These are phyloP conservation scores for Coemansia sp. DNA, from an alignment of 192 early-diverging fungal genomes.

Conservation along the genomic window DNA sequence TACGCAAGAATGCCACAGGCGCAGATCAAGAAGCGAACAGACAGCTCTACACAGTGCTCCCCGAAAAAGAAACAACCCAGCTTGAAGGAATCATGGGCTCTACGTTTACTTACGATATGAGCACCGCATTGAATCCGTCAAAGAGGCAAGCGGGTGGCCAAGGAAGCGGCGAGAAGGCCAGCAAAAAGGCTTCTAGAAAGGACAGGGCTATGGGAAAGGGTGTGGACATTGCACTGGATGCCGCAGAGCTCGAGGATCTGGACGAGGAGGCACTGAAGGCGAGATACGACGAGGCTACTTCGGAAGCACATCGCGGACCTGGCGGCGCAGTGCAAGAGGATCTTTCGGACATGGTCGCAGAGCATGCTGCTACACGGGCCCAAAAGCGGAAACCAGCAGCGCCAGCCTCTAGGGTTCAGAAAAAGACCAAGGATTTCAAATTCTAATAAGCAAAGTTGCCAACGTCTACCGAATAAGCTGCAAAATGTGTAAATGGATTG, in stretches of 20 bases:
- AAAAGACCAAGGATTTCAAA: constrained; percentile 51
- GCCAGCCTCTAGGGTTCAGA: constrained; percentile 45
- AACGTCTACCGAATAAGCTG: not conserved
- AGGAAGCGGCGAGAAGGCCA: not conserved
- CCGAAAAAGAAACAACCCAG: constrained; percentile 64
- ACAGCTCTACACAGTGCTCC: constrained; percentile 83
- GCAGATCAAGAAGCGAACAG: constrained; percentile 45
- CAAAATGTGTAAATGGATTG: not conserved
- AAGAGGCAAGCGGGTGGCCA: constrained; percentile 32
- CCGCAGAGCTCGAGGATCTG: constrained; percentile 80
- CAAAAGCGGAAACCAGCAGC: constrained; percentile 69
- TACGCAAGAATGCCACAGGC: constrained; percentile 71
- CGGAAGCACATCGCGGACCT: constrained; percentile 31
- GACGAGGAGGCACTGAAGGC: constrained; percentile 73
- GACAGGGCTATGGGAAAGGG: constrained; percentile 60
- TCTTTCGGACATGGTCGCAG: constrained; percentile 84
- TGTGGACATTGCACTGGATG: constrained; percentile 86
- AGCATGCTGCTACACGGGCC: constrained; percentile 70
- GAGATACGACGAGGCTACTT: constrained; percentile 73
- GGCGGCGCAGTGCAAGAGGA: constrained; percentile 62
- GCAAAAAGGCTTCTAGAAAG: constrained; percentile 29
- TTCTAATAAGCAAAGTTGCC: constrained; percentile 17
- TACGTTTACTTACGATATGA: constrained; percentile 84
- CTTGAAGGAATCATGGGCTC: constrained; percentile 92
- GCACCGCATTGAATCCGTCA: constrained; percentile 51